These are phyloP conservation scores for Collybiopsis confluens DNA, from an alignment of 768 basidiomycete species.

Conservation along the genomic window DNA sequence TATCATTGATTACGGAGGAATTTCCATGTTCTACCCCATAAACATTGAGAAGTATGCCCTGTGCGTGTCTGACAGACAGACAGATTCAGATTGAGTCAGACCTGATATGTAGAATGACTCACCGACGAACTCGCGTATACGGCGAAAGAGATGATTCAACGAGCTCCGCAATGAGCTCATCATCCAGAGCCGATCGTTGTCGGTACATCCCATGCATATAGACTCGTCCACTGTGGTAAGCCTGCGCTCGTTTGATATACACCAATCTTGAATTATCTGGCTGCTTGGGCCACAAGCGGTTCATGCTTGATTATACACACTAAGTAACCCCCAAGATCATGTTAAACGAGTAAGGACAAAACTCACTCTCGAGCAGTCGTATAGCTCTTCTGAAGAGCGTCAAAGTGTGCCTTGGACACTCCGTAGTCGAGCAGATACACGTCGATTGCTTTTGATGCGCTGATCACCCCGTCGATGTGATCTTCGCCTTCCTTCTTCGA, in stretches of 20 bases:
- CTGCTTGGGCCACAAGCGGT: constrained; percentile 67
- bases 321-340: not conserved
- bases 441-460: constrained; percentile 69
- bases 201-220: constrained; percentile 78
- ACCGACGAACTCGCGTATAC: constrained; percentile 77
- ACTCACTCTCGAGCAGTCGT: constrained; percentile 53
- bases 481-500: constrained; percentile 67
- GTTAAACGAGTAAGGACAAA: not conserved
- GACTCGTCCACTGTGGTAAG: constrained; percentile 71
- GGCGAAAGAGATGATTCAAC: constrained; percentile 75
- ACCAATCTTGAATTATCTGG: constrained; percentile 72
- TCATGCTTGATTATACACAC: constrained; percentile 36
- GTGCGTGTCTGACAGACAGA: constrained; percentile 52
- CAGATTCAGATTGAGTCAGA: not conserved
- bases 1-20: not conserved
- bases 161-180: constrained; percentile 61
- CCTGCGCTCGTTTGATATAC: constrained; percentile 72
- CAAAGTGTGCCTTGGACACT: constrained; percentile 53
- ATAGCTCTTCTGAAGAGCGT: constrained; percentile 64
- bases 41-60: constrained; percentile 58
- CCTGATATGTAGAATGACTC: constrained; percentile 11
- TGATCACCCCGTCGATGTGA: constrained; percentile 81
- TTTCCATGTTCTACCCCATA: constrained; percentile 52
- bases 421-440: constrained; percentile 72
- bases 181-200: constrained; percentile 69